Base-by-base conservation (phyloP, 495 filamentous ascomycete genomes). In the Venustampulla echinocandica region DNA sequence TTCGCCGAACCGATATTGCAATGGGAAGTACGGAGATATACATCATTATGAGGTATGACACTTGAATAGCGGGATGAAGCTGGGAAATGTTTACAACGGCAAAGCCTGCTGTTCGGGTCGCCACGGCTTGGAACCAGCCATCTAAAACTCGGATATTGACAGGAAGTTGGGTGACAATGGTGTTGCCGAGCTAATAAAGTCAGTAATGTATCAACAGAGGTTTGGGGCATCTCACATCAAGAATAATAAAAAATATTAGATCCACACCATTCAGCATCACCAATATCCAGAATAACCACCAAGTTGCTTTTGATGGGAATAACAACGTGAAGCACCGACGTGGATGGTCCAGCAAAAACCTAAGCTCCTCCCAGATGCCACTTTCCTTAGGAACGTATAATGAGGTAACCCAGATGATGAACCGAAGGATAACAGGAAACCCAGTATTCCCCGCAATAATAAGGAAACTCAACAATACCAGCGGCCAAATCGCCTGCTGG, bases 11-110 rank as follows among this genome's bases (percentile, higher is more conserved):
- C 21, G 84, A 90, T 47, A 97, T 95, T 51, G 90, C 90, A 55
- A 96, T 90, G 20, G 90, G 90, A 56, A 94, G 87, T 32, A 95
- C 86, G 37, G 90, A 95, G 51, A 97, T 97, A 62, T 97, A 97
- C 90, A 97, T 97, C 90, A 97, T 97, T 64, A 97, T 80, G 64
- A 95, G 64, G 68, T 95, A 96, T 14, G 88, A 95, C 3, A 92
- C 85, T 58, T 97, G 90, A 10, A 95, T 87, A 1, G 82, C 90
- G 0, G 90, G 90, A 56, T 96, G 90, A 11, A 97, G 70, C 0
- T 69, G 62, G 4, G 85, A 68, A 19, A 97, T 65, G 49, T 82
- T 84, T 54, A 95, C 75, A 37, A 84, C 82, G 5, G 83, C 69
- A 56, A 94, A 94, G 1, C 90, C 90, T 1, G 90, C 88, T 1